A percentile compares a stretch with the other conserved stretches of the same genome.
These are phyloP conservation scores for Aspergillus incahuasiensis DNA, from an alignment of 495 filamentous ascomycete species.

Conservation along the genomic window DNA sequence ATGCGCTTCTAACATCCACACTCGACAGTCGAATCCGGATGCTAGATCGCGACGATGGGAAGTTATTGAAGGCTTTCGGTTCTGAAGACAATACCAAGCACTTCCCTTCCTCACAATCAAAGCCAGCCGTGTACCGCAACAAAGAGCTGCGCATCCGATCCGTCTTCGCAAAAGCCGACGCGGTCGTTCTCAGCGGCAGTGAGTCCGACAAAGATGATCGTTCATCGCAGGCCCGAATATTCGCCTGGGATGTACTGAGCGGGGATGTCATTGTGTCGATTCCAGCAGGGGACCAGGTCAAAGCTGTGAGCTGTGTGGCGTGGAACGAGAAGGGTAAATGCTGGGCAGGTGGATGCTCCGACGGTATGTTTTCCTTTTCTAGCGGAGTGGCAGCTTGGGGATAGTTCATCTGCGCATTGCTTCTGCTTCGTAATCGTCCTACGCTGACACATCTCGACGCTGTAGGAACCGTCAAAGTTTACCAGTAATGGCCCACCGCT, in stretches of 20 bases:
- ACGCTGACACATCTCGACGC: neutral
- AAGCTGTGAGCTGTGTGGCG: constrained; percentile 59
- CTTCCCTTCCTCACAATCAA: neutral
- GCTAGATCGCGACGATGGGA: constrained; percentile 73
- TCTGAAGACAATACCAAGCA: constrained; percentile 30
- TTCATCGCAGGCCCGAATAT: constrained; percentile 57
- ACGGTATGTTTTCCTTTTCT: constrained; percentile 40
- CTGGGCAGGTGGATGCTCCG: constrained; percentile 59
- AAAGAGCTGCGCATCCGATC: constrained; percentile 67
- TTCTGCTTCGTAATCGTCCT: constrained; percentile 9
- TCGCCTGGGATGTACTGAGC: constrained; percentile 85
- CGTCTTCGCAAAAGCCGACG: constrained; percentile 67
- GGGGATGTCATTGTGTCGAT: constrained; percentile 62
- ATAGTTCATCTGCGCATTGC: neutral
- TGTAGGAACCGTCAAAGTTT: constrained; percentile 25
- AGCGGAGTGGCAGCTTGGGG: too few species aligned
- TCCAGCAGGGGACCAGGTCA: constrained; percentile 52
- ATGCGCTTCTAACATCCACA: constrained; percentile 67
- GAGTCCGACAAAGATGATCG: constrained; percentile 49
- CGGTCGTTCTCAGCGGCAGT: constrained; percentile 76
- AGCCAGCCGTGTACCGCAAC: constrained; percentile 49
- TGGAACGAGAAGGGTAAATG: constrained; percentile 68
- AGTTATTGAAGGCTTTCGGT: constrained; percentile 66
- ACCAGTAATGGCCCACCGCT: constrained; percentile 12
- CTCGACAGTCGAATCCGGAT: constrained; percentile 74